Evolutionary conservation across 2,329 filamentous ascomycete genomes (phyloP), one percentile per base, ranked within the genome.

Genomic region (Calonectria hongkongensis): DNA sequence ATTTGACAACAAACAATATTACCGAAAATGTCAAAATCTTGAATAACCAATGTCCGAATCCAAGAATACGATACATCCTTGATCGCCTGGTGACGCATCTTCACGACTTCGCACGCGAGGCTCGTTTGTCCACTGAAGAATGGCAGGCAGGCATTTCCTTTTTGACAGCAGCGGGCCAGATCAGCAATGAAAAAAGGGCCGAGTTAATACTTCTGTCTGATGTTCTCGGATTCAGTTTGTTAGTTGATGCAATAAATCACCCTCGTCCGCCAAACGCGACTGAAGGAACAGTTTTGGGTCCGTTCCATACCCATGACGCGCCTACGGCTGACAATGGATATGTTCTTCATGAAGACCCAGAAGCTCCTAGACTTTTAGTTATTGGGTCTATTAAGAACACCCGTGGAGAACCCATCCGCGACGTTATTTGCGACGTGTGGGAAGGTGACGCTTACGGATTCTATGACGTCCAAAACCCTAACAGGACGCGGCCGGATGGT

Each of bases 181-280:
- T 91, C 65, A 92, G 90, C 78, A 90, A 87, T 47, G 91, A 94
- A 80, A 91, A 93, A 25, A 87, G 94, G 75, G 91, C 94, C 9
- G 93, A 94, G 87, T 95, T 93, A 85, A 94, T 95, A 81, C 89
- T 95, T 43, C 91, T 95, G 67, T 94, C 92, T 73, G 94, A 95
- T 81, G 88, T 94, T 63, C 88, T 95, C 33, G 94, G 94, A 16
- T 89, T 96, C 41, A 94, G 92, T 25, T 88, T 95, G 70, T 90
- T 95, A 10, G 91, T 95, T 76, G 93, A 95, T 84, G 88, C 89
- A 70, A 94, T 95, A 83, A 92, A 94, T 83, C 93, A 95, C 83
- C 94, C 94, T 13, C 95, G 94, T 83, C 93, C 92, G 0, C 78
- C 88, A 2, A 82, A 86, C 60, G 89, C 88, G 45, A 95, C 94